A percentile compares a stretch with the other conserved stretches of the same genome.
Conservation (phyloP, 306 rosid species). For the Cucumis hystrix region DNA sequence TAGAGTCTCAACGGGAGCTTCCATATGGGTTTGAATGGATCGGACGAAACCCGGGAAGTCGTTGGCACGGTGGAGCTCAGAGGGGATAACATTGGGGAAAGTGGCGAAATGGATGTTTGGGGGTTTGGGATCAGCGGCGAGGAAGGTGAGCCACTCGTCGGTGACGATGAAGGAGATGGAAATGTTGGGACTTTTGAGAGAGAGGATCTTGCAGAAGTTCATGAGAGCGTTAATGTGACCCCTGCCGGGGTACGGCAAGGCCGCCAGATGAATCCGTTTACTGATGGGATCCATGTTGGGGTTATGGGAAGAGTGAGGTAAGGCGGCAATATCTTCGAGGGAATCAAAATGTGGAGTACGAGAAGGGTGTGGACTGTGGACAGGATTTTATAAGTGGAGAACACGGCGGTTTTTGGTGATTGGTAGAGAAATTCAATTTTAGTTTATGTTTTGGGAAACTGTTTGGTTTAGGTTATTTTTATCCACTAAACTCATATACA, state of each 20-base stretch:
- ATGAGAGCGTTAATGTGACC: slow-evolving; percentile 52
- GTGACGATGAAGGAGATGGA: slow-evolving; percentile 39
- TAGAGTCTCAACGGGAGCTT: slow-evolving; percentile 7
- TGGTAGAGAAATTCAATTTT: too few species aligned
- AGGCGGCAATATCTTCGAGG: neutral
- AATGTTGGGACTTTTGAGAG: slow-evolving; percentile 3
- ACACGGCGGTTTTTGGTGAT: too few species aligned
- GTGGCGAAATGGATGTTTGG: slow-evolving; percentile 16
- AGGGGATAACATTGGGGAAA: slow-evolving; percentile 23
- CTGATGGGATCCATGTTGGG: neutral
- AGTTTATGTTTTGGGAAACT: too few species aligned
- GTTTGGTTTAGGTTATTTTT: too few species aligned
- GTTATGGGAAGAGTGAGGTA: neutral
- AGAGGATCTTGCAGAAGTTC: slow-evolving; percentile 30
- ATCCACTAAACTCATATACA: too few species aligned
- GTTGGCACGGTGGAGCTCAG: slow-evolving; percentile 3
- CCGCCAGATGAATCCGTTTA: slow-evolving; percentile 17
- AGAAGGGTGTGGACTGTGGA: too few species aligned
- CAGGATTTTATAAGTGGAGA: too few species aligned
- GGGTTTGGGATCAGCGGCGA: slow-evolving; percentile 22
- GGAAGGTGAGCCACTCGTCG: slow-evolving; percentile 31
- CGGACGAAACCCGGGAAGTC: slow-evolving; percentile 4
- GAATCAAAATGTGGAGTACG: too few species aligned
- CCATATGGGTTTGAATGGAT: neutral
- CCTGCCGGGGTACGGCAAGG: slow-evolving; percentile 30